Conservation (phyloP, 2,329 filamentous ascomycete species). For the Stagonosporopsis chrysanthemi region DNA sequence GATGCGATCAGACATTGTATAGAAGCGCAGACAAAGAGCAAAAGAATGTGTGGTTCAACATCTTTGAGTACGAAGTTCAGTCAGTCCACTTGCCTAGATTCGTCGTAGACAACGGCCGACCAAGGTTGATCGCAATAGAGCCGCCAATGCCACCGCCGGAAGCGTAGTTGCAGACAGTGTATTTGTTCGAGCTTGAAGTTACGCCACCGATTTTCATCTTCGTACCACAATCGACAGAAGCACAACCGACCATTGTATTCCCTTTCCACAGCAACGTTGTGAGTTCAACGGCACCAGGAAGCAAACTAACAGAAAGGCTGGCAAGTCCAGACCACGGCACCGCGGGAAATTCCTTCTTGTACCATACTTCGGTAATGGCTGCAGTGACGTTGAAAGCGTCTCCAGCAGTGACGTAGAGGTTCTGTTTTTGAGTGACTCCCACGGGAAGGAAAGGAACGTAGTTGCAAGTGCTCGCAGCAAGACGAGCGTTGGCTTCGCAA, state of each 20-base stretch:
- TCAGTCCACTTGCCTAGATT: not conserved
- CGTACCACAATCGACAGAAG: slow-evolving; percentile 1
- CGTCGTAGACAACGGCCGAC: not conserved
- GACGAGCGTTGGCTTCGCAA: slow-evolving; percentile 44
- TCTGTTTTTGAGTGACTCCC: slow-evolving; percentile 78
- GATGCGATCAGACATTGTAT: too few relatives aligned
- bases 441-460: not conserved
- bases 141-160: not conserved
- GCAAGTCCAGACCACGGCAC: not conserved
- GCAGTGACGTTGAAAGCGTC: slow-evolving; percentile 64
- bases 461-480: not conserved
- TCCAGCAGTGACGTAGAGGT: slow-evolving; percentile 76
- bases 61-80: too few relatives aligned
- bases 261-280: slow-evolving; percentile 1
- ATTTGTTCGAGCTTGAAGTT: not conserved
- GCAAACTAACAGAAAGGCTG: not conserved
- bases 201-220: not conserved
- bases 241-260: not conserved
- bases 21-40: too few relatives aligned
- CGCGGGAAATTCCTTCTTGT: slow-evolving; percentile 73
- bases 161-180: slow-evolving; percentile 5
- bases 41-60: too few relatives aligned
- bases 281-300: not conserved
- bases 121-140: not conserved
- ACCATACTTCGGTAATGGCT: slow-evolving; percentile 84